These are phyloP conservation scores for Kazachstania taianensis DNA, from an alignment of 805 yeast genomes.

Conservation along the genomic window DNA sequence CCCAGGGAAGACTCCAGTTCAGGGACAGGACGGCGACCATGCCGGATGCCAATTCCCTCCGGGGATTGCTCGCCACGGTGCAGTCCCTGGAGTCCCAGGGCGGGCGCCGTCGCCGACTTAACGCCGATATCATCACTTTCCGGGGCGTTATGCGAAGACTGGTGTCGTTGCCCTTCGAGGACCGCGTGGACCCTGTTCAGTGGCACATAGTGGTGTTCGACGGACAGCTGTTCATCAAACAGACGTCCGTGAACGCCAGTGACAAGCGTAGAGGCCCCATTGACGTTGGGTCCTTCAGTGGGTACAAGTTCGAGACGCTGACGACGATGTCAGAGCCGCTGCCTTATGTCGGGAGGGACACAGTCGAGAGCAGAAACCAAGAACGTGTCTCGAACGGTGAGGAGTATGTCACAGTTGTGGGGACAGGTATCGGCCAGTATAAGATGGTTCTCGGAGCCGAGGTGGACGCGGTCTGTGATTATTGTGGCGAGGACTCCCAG, in stretches of 20 bases:
- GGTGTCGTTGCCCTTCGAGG: conserved; percentile 36
- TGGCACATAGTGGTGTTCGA: conserved; percentile 63
- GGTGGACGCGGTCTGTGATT: conserved; percentile 88
- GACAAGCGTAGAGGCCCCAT: conserved; percentile 4
- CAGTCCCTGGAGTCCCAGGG: conserved; percentile 39
- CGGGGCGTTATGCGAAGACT: conserved; percentile 73
- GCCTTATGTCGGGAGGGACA: conserved; percentile 51
- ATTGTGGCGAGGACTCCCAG: conserved; percentile 38
- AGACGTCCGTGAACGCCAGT: conserved; percentile 14
- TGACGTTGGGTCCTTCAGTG: conserved; percentile 43
- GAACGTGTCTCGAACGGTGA: conserved; percentile 56
- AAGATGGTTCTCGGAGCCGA: conserved; percentile 76
- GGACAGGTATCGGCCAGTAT: conserved; percentile 71
- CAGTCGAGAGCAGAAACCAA: conserved; percentile 55
- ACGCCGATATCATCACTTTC: conserved; percentile 67
- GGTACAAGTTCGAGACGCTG: conserved; percentile 79
- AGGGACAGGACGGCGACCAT: conserved; percentile 44
- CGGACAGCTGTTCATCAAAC: conserved; percentile 59
- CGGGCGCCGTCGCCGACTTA: conserved; percentile 17
- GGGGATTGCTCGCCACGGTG: conserved; percentile 48
- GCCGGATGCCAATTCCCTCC: conserved; percentile 33
- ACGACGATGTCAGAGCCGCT: conserved; percentile 72
- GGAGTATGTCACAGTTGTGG: conserved; percentile 71
- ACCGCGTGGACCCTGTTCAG: conserved; percentile 35
- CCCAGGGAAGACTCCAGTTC: conserved; percentile 55